A percentile compares a stretch with the other conserved stretches of the same genome.
Conservation (phyloP, 768 basidiomycete genomes). For the Cyclocybe aegerita region DNA sequence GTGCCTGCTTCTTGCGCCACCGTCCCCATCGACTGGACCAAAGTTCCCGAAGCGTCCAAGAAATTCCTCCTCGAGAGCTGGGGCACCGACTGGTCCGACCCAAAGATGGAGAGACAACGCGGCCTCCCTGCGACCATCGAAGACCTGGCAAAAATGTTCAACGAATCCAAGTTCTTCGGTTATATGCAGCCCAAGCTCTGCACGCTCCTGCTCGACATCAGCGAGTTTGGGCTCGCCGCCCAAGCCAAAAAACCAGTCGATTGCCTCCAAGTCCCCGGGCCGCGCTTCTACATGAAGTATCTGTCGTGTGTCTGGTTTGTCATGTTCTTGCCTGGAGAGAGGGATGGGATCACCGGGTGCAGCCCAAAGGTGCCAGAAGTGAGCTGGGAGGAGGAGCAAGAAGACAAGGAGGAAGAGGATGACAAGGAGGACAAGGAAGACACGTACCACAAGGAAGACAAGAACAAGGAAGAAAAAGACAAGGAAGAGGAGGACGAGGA, state of each 20-base stretch:
- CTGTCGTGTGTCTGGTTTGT: too few species aligned
- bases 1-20: neutral
- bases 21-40: neutral
- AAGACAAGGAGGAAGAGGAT: neutral
- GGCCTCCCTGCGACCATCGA: slow-evolving; percentile 1
- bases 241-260: too few species aligned
- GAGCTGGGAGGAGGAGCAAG: neutral
- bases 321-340: too few species aligned
- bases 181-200: neutral
- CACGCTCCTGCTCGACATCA: neutral
- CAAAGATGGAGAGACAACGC: neutral
- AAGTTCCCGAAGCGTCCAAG: neutral
- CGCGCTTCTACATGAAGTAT: too few species aligned
- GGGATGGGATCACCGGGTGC: too few species aligned
- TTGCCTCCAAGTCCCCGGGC: too few species aligned
- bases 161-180: slow-evolving; percentile 4
- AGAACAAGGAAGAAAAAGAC: neutral
- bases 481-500: neutral
- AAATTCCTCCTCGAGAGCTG: neutral
- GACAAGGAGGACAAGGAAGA: neutral
- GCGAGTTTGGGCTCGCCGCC: too few species aligned
- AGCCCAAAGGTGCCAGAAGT: too few species aligned
- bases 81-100: neutral
- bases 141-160: slow-evolving; percentile 1
- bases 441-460: neutral